These are phyloP conservation scores for Colletotrichum higginsianum DNA, from an alignment of 2,329 filamentous ascomycete genomes.

Conservation along the genomic window DNA sequence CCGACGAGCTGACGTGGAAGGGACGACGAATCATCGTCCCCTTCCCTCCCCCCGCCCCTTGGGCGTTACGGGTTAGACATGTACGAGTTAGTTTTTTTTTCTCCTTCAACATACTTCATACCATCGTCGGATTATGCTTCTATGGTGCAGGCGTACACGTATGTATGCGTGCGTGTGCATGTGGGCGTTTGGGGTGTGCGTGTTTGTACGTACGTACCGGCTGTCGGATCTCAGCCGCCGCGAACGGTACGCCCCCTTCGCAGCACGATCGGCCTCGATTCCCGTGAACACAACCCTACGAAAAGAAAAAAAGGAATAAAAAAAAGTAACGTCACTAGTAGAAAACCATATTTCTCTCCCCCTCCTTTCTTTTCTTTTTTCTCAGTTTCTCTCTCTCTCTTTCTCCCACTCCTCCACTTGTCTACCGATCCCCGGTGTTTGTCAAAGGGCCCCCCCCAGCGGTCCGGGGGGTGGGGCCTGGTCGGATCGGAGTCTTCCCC, in stretches of 20 bases:
- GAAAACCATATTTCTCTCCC: neutral
- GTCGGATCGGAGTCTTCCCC: neutral
- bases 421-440: neutral
- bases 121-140: too few species aligned
- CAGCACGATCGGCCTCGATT: neutral
- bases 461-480: too few species aligned
- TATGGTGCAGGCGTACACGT: neutral
- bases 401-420: neutral
- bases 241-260: neutral
- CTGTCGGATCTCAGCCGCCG: conserved; percentile 27
- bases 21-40: neutral
- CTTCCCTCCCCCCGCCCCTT: neutral
- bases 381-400: neutral
- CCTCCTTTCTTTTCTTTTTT: neutral
- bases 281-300: neutral
- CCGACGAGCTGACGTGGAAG: conserved; percentile 13
- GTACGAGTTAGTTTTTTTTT: neutral
- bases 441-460: too few species aligned
- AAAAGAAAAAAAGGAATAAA: neutral
- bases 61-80: neutral
- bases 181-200: too few species aligned
- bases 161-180: neutral
- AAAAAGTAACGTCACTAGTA: neutral
- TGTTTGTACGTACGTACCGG: neutral
- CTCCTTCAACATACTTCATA: too few species aligned